These are phyloP conservation scores for Neonectria magnoliae DNA, from an alignment of 2,329 filamentous ascomycete genomes.

Conservation along the genomic window DNA sequence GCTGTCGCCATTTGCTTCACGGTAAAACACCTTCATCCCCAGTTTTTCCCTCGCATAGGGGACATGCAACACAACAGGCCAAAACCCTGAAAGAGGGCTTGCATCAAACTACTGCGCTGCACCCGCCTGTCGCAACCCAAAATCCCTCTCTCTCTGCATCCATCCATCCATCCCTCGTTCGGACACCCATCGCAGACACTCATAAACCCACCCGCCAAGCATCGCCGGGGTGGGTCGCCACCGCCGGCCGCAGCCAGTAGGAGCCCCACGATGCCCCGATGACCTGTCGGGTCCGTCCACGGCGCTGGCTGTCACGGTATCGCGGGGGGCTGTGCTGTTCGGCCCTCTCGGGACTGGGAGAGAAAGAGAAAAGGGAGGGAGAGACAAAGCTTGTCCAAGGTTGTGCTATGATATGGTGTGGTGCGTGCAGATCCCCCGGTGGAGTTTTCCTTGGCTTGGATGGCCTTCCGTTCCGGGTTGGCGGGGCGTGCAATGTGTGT, in stretches of 20 bases:
- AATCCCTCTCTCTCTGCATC: neutral
- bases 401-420: neutral
- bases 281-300: conserved; percentile 1
- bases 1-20: conserved; percentile 1
- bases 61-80: neutral
- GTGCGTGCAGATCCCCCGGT: neutral
- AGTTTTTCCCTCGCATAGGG: neutral
- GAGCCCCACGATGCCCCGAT: conserved; percentile 7
- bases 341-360: neutral
- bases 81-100: conserved; percentile 17
- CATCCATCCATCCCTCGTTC: too few relatives aligned
- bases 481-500: neutral
- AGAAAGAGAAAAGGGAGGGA: neutral
- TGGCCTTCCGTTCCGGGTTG: neutral
- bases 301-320: conserved; percentile 3
- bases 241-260: conserved; percentile 13
- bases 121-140: conserved; percentile 30
- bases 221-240: neutral
- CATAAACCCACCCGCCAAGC: conserved; percentile 3
- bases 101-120: conserved; percentile 39
- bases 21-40: neutral
- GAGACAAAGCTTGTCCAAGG: neutral
- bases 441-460: neutral
- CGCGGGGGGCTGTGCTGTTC: conserved; percentile 13
- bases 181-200: too few relatives aligned